Percentiles rank a stretch among this genome's conserved stretches.
phyloP scores from a whole-genome alignment of 1,284 basidiomycete genomes.

The Sanghuangporus sanghuang region DNA sequence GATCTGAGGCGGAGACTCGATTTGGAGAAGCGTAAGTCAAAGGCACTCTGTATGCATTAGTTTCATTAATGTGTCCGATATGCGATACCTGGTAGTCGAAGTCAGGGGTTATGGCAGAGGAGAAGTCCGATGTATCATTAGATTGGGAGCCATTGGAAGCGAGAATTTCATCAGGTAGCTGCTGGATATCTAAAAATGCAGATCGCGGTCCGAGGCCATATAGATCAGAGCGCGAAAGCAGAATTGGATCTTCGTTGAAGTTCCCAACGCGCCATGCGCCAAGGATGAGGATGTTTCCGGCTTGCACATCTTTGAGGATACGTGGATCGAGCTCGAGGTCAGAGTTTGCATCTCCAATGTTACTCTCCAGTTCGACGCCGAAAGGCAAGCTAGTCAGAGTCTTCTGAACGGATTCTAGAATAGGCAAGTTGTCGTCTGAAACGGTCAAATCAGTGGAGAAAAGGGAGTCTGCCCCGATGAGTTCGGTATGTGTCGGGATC shows the following conservation, averaged over 20 bases:
- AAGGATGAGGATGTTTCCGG: not conserved
- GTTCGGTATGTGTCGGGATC: slow-evolving; percentile 42
- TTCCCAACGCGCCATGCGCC: not conserved
- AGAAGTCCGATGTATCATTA: not conserved
- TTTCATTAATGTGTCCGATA: not conserved
- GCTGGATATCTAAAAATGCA: not conserved
- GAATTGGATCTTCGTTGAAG: slow-evolving; percentile 9
- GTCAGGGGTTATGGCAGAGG: not conserved
- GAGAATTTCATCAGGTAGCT: not conserved
- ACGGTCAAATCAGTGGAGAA: not conserved
- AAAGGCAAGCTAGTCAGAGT: not conserved
- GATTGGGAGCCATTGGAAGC: not conserved
- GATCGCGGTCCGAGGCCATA: not conserved
- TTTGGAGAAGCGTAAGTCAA: too few species aligned
- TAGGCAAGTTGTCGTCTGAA: not conserved
- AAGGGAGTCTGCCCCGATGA: slow-evolving; percentile 26
- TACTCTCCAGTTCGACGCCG: not conserved
- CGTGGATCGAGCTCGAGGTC: not conserved
- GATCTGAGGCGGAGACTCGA: not conserved
- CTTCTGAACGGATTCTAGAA: not conserved
- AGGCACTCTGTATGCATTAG: not conserved
- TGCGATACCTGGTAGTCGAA: not conserved
- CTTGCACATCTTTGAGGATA: not conserved
- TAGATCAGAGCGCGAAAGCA: slow-evolving; percentile 5
- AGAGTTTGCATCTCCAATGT: not conserved